These are phyloP conservation scores for Parmales sp. DNA, from an alignment of 108 stramenopile species.

Conservation along the genomic window DNA sequence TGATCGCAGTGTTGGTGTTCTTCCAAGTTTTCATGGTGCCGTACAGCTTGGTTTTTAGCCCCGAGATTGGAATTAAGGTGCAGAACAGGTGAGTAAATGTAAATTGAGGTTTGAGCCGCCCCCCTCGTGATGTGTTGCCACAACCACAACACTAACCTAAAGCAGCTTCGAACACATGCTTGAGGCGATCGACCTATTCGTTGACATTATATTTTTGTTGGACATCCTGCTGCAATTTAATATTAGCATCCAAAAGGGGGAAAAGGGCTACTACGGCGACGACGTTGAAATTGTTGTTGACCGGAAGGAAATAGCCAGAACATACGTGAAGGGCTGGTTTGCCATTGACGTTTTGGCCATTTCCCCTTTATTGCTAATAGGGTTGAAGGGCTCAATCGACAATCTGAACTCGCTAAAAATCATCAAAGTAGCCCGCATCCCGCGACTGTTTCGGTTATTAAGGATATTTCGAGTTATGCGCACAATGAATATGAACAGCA, in stretches of 20 bases:
- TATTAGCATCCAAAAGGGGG: not conserved
- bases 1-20: conserved; percentile 1
- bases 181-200: not conserved
- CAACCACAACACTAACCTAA: not conserved
- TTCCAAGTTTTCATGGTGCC: conserved; percentile 1
- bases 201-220: not conserved
- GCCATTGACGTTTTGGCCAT: not conserved
- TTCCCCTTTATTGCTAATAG: not conserved
- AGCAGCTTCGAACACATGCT: not conserved
- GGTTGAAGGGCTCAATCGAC: not conserved
- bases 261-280: conserved; percentile 10
- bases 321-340: not conserved
- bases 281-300: not conserved
- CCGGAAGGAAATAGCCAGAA: not conserved
- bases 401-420: not conserved
- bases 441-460: conserved; percentile 1
- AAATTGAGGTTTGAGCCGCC: no score
- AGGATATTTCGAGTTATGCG: conserved; percentile 1
- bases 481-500: not conserved
- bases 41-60: not conserved
- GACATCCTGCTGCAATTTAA: conserved; percentile 5
- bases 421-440: not conserved
- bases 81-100: no score
- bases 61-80: not conserved
- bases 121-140: no score